These are phyloP conservation scores for Mycena metata DNA, from an alignment of 768 basidiomycete species.

Conservation along the genomic window DNA sequence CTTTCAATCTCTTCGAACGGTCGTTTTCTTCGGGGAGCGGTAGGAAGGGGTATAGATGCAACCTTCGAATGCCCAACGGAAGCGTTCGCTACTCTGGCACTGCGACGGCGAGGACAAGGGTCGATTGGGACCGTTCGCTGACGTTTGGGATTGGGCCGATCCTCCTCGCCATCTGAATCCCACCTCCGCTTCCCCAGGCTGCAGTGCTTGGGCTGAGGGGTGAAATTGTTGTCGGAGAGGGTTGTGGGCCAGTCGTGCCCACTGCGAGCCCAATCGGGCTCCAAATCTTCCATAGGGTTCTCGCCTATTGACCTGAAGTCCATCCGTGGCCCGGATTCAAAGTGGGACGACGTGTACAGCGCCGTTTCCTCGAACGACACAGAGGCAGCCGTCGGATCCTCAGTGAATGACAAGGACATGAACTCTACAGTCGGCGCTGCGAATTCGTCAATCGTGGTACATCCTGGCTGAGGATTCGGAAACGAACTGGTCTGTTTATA, in stretches of 20 bases:
- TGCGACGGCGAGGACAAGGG: not conserved
- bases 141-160: not conserved
- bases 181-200: constrained; percentile 8
- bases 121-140: not conserved
- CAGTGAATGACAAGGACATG: constrained; percentile 8
- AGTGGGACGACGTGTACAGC: not conserved
- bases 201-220: not conserved
- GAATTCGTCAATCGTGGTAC: not conserved
- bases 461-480: not conserved
- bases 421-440: constrained; percentile 23
- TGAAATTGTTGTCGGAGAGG: not conserved
- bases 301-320: no score
- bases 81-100: not conserved
- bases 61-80: not conserved
- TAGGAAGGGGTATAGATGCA: not conserved
- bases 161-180: constrained; percentile 7
- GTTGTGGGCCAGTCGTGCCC: no score
- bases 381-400: not conserved
- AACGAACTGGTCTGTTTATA: constrained; percentile 11
- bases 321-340: not conserved
- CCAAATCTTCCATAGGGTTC: no score
- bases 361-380: not conserved
- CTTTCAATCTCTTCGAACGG: constrained; percentile 1
- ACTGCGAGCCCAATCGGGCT: no score
- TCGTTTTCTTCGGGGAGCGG: not conserved